Conservation (phyloP, 2,329 filamentous ascomycete genomes). For the Diaporthe citri region DNA sequence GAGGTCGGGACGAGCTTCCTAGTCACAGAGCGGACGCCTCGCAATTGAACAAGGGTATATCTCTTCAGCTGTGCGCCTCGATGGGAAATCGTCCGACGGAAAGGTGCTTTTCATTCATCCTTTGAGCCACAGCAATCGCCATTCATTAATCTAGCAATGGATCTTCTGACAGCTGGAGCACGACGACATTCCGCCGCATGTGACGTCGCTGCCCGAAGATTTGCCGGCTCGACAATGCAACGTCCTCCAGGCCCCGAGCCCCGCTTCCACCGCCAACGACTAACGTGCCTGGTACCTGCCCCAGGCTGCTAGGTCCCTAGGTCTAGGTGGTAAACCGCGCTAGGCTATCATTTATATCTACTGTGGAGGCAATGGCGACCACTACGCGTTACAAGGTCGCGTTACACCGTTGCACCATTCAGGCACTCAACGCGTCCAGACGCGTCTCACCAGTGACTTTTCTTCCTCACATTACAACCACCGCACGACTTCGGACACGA, state of each 20-base stretch:
- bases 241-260: background rate
- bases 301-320: no score
- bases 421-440: conserved; percentile 31
- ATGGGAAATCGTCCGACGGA: background rate
- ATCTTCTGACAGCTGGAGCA: background rate
- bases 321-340: background rate
- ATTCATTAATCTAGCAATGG: background rate
- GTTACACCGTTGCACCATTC: background rate
- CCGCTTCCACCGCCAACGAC: background rate
- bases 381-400: background rate
- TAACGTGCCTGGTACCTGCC: no score
- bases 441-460: conserved; percentile 29
- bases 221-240: background rate
- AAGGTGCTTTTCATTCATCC: background rate
- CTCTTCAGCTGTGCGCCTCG: background rate
- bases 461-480: background rate
- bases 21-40: background rate
- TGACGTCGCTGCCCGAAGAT: conserved; percentile 25
- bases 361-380: no score
- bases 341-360: conserved; percentile 1
- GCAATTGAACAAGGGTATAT: background rate
- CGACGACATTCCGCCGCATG: background rate
- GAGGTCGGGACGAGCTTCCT: background rate
- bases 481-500: background rate
- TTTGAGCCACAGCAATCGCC: background rate